These are phyloP conservation scores for Daldinia vernicosa DNA, from an alignment of 495 filamentous ascomycete species.

Conservation along the genomic window DNA sequence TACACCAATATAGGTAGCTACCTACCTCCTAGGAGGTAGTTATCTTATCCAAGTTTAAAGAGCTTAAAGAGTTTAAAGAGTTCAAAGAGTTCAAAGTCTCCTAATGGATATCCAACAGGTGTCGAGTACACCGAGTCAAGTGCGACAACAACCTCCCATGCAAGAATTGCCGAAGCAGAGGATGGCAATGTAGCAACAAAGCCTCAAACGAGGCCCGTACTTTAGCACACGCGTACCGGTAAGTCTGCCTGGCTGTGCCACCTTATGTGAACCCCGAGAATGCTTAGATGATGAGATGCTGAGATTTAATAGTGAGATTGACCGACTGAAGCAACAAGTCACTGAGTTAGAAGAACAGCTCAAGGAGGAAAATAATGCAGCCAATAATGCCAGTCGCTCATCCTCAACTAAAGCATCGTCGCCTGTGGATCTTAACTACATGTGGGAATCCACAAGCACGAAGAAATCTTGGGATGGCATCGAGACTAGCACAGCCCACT, in stretches of 20 bases:
- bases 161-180: neutral
- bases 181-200: slow-evolving; percentile 5
- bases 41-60: neutral
- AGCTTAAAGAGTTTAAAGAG: no score
- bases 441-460: neutral
- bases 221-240: neutral
- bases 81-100: neutral
- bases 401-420: neutral
- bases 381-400: neutral
- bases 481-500: neutral
- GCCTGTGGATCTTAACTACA: slow-evolving; percentile 3
- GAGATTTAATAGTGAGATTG: slow-evolving; percentile 1
- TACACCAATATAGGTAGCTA: neutral
- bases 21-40: neutral
- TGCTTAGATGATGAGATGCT: neutral
- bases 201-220: slow-evolving; percentile 2
- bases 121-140: slow-evolving; percentile 1
- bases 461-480: slow-evolving; percentile 2
- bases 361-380: neutral
- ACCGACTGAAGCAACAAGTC: slow-evolving; percentile 7
- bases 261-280: neutral
- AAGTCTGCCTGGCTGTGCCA: neutral
- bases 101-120: neutral
- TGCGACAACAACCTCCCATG: neutral
- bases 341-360: slow-evolving; percentile 1